Base-by-base conservation (phyloP, 1,284 basidiomycete genomes). In the Cryptococcus neoformans region DNA sequence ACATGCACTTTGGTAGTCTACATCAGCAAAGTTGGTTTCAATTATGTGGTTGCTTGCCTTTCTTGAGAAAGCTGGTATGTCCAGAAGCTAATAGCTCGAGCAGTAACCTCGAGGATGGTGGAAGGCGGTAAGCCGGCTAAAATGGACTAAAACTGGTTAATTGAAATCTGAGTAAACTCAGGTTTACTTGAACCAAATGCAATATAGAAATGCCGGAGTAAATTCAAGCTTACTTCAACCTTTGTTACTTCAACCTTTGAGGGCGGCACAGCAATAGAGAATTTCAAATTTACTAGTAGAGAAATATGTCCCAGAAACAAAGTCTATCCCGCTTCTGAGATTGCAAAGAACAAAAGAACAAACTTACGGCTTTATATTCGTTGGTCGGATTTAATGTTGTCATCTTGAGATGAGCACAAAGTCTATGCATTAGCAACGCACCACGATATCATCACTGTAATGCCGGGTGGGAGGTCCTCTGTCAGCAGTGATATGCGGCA, bases 41-140 rank as follows among this genome's bases (percentile, higher is more conserved):
- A 40, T 11, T 14, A 14, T 14, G 12, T 14, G n/a, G 10, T 4
- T 14, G 49, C 60, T 44, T 10, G 66, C 68, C 53, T 64, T 44
- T 70, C 66, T 50, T 70, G 68, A 6, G 63, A 62, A 16, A 62
- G 63, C 51, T 70, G 68, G 56, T 70, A 70, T 4, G 60, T 57
- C 65, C 66, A 70, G 49, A 70, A 70, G 45, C 59, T 57, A 49
- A 70, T 58, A 11, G 68, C 62, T 12, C 65, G 59, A 21, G 56
- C 53, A 6, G 68, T 62, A 39, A 70, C 62, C 34, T 70, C 68
- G 44, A 66, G 51, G 38, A 70, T 58, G 14, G 59, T 53, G 2
- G 58, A 49, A 8, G 68, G 68, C 1, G 64, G 46, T 6, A 70
- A 47, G 0, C 66, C 68, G 10, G 68, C 64, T 10, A 70, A 56